Evolutionary conservation across 2,329 filamentous ascomycete genomes (phyloP), one percentile per base, ranked within the genome.

Genomic region (Colletotrichum sp.): DNA sequence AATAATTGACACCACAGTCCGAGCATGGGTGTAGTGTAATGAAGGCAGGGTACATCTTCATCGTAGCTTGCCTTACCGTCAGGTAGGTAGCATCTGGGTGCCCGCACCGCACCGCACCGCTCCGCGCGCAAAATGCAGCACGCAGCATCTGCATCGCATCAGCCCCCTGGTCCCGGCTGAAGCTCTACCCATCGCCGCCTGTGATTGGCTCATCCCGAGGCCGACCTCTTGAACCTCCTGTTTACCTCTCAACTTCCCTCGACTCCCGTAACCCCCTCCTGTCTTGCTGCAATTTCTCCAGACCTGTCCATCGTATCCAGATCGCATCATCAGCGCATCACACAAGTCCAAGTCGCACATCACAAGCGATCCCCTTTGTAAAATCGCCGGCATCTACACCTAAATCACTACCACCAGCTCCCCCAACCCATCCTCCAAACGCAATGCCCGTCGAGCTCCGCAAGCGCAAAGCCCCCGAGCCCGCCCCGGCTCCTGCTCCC

Each of bases 391-490:
- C 12, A 24, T 52, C 44, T 52, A 13, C 12, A 24, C 6, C 44
- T 52, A 7, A 52, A 52, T 52, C 44, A 52, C 44, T 13, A 52
- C 44, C n/a, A 21, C 44, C n/a, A 52, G 44, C 44, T 52, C n/a
- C 44, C 44, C 44, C 30, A 30, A 34, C 18, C 30, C 59, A 72
- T 59, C 66, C 63, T 52, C 18, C 63, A 73, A 28, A 73, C 79
- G 83, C 77, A 71, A 92, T 92, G 91, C 89, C 90, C 78, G 87
- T 89, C 79, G 89, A 89, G 81, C 86, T 92, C 59, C 88, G 91
- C 85, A 92, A 92, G 86, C 90, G 91, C 86, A 92, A 92, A 84
- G 89, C 90, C 79, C 88, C 87, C 69, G 86, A 86, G 80, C 84
- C 87, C 75, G 84, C 86, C 30, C 84, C 87, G 30, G 82, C 86